A percentile compares a stretch with the other conserved stretches of the same genome.
Conservation (phyloP, 148 eudicot species). For the Rhododendron williamsianum region DNA sequence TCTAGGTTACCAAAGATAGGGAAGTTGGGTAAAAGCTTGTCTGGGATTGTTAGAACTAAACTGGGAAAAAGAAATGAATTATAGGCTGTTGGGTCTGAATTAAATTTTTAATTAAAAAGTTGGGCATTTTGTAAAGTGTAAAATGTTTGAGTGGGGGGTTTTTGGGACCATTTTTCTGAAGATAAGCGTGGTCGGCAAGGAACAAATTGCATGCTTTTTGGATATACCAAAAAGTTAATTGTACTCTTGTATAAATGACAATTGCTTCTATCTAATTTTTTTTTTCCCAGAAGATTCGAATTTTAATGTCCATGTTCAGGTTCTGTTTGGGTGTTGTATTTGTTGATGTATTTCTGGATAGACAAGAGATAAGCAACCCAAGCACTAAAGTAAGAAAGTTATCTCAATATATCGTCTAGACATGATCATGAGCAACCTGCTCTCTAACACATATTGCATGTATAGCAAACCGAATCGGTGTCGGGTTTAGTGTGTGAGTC, state of each 20-base stretch:
- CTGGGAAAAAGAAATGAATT: background rate
- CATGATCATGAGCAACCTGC: no score
- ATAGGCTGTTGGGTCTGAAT: background rate
- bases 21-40: slow-evolving; percentile 5
- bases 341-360: no score
- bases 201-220: slow-evolving; percentile 10
- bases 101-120: background rate
- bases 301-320: no score
- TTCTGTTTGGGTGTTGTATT: no score
- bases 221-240: background rate
- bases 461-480: no score
- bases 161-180: background rate
- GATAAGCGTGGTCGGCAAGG: background rate
- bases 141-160: background rate
- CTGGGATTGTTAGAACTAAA: slow-evolving; percentile 10
- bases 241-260: background rate
- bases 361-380: no score
- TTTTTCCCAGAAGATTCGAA: background rate
- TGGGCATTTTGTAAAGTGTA: background rate
- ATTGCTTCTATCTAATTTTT: background rate
- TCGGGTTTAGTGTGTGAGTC: no score
- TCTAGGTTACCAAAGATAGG: background rate
- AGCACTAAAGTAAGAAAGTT: no score
- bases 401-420: no score
- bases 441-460: no score